Base-by-base conservation (phyloP, 306 rosid species). In the Pterocarpus santalinus region DNA sequence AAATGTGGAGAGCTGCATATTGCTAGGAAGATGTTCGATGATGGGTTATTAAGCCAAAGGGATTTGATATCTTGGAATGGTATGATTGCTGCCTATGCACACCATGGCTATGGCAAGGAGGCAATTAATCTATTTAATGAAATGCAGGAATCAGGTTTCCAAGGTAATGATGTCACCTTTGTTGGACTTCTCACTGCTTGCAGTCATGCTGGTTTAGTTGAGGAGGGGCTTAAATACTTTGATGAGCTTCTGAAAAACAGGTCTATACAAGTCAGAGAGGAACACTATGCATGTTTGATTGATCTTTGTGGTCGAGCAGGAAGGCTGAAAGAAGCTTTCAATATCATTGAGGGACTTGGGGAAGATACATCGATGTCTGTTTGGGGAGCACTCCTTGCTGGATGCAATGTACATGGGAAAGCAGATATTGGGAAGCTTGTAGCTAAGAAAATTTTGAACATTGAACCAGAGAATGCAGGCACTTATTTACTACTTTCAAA, bases 31-130 rank as follows among this genome's bases (percentile, higher is more conserved):
- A 80, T 87, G 81, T 87, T 87, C 83, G 87, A 87, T 60, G 84
- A 81, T 62, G 85, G 87, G 30, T 32, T 77, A 56, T 60, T 72
- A 34, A 61, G 83, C 51, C 81, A 83, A 78, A 87, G 85, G 83
- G 87, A 87, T 73, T 74, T 83, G 79, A 83, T 87, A 80, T 83
- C 85, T 68, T 87, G 90, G 90, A 87, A 87, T 55, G 90, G 87
- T 39, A 87, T 87, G 85, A 83, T 87, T 67, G 90, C 90, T 2
- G 87, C 90, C 33, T 87, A 87, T 73, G 90, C 87, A 3, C 87
- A 83, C 75, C 90, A 87, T 68, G 90, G 90, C 33, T 80, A 55
- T 62, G 87, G 87, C 11, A 80, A 44, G 62, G 85, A 83, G 78
- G 90, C 90, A 68, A 80, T 83, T 51, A 73, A 7, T 49, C 77